phyloP scores from a whole-genome alignment of 306 rosid genomes.

The Sindora glabra region DNA sequence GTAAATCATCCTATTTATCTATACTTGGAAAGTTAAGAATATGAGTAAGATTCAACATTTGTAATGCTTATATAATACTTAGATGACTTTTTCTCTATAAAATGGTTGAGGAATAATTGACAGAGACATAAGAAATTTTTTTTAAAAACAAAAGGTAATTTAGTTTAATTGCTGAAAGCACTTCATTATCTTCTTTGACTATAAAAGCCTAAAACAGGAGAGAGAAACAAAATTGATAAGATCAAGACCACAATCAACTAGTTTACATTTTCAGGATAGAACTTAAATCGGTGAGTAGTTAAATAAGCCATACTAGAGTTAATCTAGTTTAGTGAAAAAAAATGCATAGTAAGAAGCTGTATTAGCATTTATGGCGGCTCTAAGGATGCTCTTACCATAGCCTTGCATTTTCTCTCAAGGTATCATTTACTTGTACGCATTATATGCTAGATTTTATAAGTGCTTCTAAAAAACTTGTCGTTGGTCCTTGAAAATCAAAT shows the following conservation, averaged over 20 bases:
- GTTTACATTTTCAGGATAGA: background rate
- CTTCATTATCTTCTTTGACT: background rate
- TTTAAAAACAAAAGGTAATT: background rate
- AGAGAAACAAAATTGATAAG: constrained; percentile 8
- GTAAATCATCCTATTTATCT: constrained; percentile 14
- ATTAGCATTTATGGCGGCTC: background rate
- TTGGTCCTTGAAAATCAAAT: too few relatives aligned
- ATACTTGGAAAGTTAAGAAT: constrained; percentile 17
- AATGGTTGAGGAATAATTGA: too few relatives aligned
- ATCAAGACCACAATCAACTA: background rate
- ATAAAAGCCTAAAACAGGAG: constrained; percentile 6
- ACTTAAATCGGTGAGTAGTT: too few relatives aligned
- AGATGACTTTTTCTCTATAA: constrained; percentile 9
- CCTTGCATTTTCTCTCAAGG: too few relatives aligned
- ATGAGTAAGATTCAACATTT: background rate
- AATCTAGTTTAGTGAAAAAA: background rate
- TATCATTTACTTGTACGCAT: constrained; percentile 3
- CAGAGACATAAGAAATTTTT: background rate
- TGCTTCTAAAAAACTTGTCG: too few relatives aligned
- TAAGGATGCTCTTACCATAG: too few relatives aligned
- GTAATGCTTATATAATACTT: too few relatives aligned
- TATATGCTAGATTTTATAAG: background rate
- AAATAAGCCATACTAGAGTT: too few relatives aligned
- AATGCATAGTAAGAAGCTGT: background rate
- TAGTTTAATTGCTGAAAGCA: constrained; percentile 10